These are phyloP conservation scores for Leishmania major DNA, from an alignment of 208 protist species.

Conservation along the genomic window DNA sequence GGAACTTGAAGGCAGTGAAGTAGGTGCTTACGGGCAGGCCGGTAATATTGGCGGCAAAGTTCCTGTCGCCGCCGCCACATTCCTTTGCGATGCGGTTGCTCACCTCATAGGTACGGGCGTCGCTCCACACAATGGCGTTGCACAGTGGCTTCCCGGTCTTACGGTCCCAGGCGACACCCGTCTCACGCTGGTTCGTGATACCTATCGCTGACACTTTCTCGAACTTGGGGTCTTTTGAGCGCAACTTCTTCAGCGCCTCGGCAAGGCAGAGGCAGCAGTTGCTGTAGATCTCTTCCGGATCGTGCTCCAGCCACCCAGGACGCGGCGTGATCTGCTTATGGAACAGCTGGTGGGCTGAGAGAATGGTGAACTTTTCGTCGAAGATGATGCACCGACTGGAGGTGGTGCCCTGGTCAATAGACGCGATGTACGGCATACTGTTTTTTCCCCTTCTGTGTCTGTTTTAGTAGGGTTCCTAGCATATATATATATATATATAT, in stretches of 20 bases:
- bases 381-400: conserved; percentile 95
- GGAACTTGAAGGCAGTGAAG: conserved; percentile 97
- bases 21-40: conserved; percentile 97
- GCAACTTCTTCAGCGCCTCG: conserved; percentile 51
- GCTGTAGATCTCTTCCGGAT: conserved; percentile 93
- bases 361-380: conserved; percentile 59
- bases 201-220: conserved; percentile 79
- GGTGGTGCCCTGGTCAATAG: conserved; percentile 96
- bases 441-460: not conserved
- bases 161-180: conserved; percentile 98
- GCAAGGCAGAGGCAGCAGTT: conserved; percentile 80
- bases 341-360: conserved; percentile 76
- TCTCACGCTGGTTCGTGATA: conserved; percentile 99
- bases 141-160: conserved; percentile 93
- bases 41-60: conserved; percentile 52
- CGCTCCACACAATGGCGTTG: conserved; percentile 96
- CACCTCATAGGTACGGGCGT: conserved; percentile 74
- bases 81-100: conserved; percentile 43
- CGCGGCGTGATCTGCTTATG: conserved; percentile 84
- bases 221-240: conserved; percentile 47
- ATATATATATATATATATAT: not conserved
- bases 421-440: conserved; percentile 76
- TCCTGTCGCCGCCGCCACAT: conserved; percentile 45
- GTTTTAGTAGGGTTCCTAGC: not conserved
- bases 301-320: conserved; percentile 96